These are phyloP conservation scores for Amaranthus cruentus DNA, from an alignment of 148 eudicot genomes.

Conservation along the genomic window DNA sequence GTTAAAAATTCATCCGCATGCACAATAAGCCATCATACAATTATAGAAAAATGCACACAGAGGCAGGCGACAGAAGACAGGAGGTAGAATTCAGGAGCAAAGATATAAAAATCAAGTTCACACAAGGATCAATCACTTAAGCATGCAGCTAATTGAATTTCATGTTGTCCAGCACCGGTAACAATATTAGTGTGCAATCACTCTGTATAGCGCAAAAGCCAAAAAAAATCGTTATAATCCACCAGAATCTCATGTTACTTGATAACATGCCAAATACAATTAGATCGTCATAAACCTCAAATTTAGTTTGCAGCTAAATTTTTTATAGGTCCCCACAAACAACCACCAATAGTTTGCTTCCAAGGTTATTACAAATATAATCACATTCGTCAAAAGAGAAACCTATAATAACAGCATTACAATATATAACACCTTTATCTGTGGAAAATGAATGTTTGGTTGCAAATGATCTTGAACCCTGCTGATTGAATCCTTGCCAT, in stretches of 20 bases:
- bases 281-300: neutral
- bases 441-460: constrained; percentile 48
- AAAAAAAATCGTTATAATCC: too few relatives aligned
- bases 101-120: too few relatives aligned
- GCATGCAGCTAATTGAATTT: too few relatives aligned
- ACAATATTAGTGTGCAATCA: too few relatives aligned
- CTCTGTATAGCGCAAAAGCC: too few relatives aligned
- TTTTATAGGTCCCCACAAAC: neutral
- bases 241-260: neutral
- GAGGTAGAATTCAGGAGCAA: too few relatives aligned
- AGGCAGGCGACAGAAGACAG: too few relatives aligned
- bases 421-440: constrained; percentile 29
- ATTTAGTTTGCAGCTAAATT: neutral
- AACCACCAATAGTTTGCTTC: neutral
- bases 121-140: too few relatives aligned
- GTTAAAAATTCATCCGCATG: too few relatives aligned
- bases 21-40: too few relatives aligned
- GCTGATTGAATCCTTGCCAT: constrained; percentile 28
- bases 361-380: neutral
- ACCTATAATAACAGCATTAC: neutral
- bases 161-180: too few relatives aligned
- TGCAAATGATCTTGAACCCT: constrained; percentile 37
- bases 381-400: neutral
- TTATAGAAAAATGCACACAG: too few relatives aligned
- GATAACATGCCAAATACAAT: neutral